A percentile compares a stretch with the other conserved stretches of the same genome.
phyloP scores from a whole-genome alignment of 2,329 filamentous ascomycete genomes.

The Ophiocordyceps camponoti-floridani region DNA sequence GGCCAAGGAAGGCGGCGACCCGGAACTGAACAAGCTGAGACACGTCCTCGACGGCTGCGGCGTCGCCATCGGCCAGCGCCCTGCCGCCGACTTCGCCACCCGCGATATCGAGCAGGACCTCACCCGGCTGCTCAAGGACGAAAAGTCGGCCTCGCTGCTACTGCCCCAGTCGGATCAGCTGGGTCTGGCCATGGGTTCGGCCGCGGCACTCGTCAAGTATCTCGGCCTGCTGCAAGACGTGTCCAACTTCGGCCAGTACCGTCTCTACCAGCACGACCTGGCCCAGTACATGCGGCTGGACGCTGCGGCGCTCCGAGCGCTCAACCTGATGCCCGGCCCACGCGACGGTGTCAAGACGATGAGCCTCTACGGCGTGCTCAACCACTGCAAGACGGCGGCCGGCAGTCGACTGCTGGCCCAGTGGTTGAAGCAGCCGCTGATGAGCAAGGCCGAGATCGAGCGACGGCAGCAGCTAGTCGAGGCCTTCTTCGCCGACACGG shows the following conservation, averaged over 20 bases:
- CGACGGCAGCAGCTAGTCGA: constrained; percentile 87
- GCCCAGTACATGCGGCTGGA: constrained; percentile 98
- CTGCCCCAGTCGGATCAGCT: constrained; percentile 71
- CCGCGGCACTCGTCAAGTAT: constrained; percentile 87
- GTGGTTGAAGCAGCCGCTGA: constrained; percentile 94
- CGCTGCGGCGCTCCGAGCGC: constrained; percentile 77
- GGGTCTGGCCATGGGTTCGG: constrained; percentile 90
- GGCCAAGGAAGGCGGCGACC: constrained; percentile 76
- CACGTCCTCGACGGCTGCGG: constrained; percentile 87
- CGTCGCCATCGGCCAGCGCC: constrained; percentile 70
- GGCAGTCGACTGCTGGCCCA: constrained; percentile 81
- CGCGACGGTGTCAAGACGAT: constrained; percentile 93
- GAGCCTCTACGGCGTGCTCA: constrained; percentile 85
- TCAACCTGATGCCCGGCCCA: constrained; percentile 93
- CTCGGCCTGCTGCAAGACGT: constrained; percentile 77
- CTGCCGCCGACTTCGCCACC: constrained; percentile 59
- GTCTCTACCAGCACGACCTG: constrained; percentile 91
- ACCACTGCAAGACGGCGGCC: constrained; percentile 93
- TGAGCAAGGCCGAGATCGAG: constrained; percentile 79
- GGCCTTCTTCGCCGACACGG: constrained; percentile 83
- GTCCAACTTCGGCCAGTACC: constrained; percentile 93
- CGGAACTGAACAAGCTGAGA: constrained; percentile 71
- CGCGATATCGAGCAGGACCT: constrained; percentile 95
- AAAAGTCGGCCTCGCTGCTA: constrained; percentile 48
- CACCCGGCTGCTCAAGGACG: constrained; percentile 71